Conservation (phyloP, 495 filamentous ascomycete species). For the Aspergillus biplanus region DNA sequence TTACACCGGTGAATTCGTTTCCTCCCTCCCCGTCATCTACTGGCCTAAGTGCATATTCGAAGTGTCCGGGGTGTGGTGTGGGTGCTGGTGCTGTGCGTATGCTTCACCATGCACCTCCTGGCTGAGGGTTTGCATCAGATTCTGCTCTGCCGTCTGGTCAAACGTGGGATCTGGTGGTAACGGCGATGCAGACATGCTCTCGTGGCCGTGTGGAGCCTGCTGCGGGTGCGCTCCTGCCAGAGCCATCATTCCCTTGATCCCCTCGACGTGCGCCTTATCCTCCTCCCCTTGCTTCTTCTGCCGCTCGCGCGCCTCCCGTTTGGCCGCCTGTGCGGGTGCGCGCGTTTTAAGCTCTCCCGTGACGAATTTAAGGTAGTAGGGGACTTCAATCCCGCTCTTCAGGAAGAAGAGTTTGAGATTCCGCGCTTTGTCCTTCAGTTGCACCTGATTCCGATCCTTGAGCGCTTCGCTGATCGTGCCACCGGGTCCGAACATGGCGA, state of each 20-base stretch:
- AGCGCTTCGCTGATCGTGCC: slow-evolving; percentile 83
- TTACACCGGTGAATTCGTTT: not conserved
- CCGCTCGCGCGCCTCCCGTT: slow-evolving; percentile 77
- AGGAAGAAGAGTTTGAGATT: slow-evolving; percentile 96
- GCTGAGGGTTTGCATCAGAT: slow-evolving; percentile 52
- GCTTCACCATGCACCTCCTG: slow-evolving; percentile 52
- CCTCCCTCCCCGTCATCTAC: not conserved
- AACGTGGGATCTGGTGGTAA: slow-evolving; percentile 46
- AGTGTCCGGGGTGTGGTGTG: slow-evolving; percentile 33
- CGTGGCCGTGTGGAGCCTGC: slow-evolving; percentile 40
- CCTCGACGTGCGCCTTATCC: slow-evolving; percentile 72
- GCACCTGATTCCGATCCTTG: slow-evolving; percentile 92
- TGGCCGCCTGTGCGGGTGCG: slow-evolving; percentile 80
- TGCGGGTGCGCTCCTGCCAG: slow-evolving; percentile 53
- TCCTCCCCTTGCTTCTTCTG: slow-evolving; percentile 68
- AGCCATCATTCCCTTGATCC: slow-evolving; percentile 70
- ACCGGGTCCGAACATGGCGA: slow-evolving; percentile 82
- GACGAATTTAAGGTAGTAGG: slow-evolving; percentile 86
- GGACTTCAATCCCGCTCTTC: slow-evolving; percentile 91
- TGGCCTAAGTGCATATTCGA: slow-evolving; percentile 45
- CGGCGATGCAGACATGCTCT: slow-evolving; percentile 51
- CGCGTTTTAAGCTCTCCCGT: slow-evolving; percentile 93
- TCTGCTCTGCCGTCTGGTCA: slow-evolving; percentile 53
- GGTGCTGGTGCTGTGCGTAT: slow-evolving; percentile 39
- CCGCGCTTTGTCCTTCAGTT: slow-evolving; percentile 92